Evolutionary conservation across 1,139 yeast genomes (phyloP), one percentile per base, ranked within the genome.

Genomic region (Groenewaldozyma sp.): DNA sequence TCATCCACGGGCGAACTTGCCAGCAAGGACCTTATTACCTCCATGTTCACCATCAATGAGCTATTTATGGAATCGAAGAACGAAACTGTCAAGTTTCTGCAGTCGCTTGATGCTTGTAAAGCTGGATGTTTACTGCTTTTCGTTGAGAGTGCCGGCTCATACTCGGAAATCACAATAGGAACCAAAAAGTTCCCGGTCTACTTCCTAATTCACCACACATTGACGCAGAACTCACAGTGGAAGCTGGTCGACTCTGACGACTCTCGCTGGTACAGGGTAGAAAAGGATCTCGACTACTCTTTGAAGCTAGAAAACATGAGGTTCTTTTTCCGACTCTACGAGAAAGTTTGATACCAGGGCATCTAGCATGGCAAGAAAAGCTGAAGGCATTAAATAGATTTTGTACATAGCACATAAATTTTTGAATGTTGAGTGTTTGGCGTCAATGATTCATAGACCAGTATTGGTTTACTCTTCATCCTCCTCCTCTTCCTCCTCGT

Each of bases 101-200:
- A 57, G 55, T 27, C 63, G 71, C 48, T 78, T 67, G 46, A 46
- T 50, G 19, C 50, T 54, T 41, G 83, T 83, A 56, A 56, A 56
- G 31, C 59, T 1, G 93, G 87, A 0, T 61, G 84, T 14, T 60
- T 73, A 27, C 61, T 86, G 28, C 65, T 86, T 36, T 75, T 86
- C 29, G 76, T 84, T 1, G 95, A 86, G 54, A 80, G 93, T 62
- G 95, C 95, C 0, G 95, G 95, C 0, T 82, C 94, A 3, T 86
- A 79, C 58, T 82, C 94, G 1, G 80, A 83, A 53, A 81, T 86
- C 34, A 72, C 76, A 1, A 70, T 86, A 28, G 95, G 95, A 1
- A 61, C 74, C 22, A 82, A 78, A 54, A 73, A 67, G 48, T 86
- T 86, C 62, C 95, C 95, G 0, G 80, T 86, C 2, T 88, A 83